Evolutionary conservation across 352 stramenopile genomes (phyloP).

Genomic region (Thraustotheca clavata): DNA sequence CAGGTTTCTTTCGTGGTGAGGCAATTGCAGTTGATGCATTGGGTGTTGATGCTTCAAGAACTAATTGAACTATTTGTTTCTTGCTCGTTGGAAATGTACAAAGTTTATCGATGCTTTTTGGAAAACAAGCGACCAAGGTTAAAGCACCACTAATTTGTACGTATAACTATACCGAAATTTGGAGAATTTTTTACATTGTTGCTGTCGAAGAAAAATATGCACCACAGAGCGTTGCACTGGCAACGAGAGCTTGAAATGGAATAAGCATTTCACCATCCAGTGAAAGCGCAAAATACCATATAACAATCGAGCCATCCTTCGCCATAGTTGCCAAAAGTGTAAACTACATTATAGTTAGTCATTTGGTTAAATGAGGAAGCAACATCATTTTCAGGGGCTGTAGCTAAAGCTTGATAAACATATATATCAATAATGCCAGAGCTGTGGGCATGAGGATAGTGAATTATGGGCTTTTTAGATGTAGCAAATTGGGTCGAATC

Average conservation of each 20-base stretch:
- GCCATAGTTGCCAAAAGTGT: constrained; percentile 7
- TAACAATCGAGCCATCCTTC: constrained; percentile 5
- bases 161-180: neutral
- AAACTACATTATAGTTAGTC: neutral
- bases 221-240: neutral
- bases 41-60: neutral
- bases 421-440: neutral
- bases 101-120: constrained; percentile 5
- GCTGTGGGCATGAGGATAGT: neutral
- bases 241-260: neutral
- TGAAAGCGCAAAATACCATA: constrained; percentile 12
- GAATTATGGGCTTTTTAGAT: constrained; percentile 3
- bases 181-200: neutral
- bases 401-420: neutral
- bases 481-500: neutral
- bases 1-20: no score
- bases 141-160: neutral
- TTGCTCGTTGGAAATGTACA: neutral
- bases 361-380: neutral
- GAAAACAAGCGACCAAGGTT: constrained; percentile 3
- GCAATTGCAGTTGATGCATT: no score
- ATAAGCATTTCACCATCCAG: neutral
- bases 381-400: constrained; percentile 11
- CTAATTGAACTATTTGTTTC: neutral
- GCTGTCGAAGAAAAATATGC: constrained; percentile 5